Evolutionary conservation across 75 land plant genomes (phyloP).

Genomic region (Larix kaempferi): DNA sequence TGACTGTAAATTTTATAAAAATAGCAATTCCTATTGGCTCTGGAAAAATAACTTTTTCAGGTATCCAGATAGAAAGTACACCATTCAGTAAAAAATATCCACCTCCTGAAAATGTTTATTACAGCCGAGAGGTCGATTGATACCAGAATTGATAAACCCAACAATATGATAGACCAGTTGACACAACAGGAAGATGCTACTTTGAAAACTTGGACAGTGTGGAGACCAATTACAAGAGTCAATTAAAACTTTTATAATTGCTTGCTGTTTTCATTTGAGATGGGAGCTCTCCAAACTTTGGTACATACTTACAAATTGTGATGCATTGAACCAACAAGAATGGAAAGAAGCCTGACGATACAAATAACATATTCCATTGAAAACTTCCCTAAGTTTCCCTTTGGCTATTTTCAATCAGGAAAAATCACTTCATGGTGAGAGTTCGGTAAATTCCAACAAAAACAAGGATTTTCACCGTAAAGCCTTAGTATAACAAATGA

Average conservation of each 20-base stretch:
- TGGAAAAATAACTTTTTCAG: too few relatives aligned
- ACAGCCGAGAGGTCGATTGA: too few relatives aligned
- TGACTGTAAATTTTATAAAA: too few relatives aligned
- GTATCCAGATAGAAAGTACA: too few relatives aligned
- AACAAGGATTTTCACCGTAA: background rate
- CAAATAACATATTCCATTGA: background rate
- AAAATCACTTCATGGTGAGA: background rate
- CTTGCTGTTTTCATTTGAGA: background rate
- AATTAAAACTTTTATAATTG: background rate
- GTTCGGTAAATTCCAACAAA: background rate
- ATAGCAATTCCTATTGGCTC: too few relatives aligned
- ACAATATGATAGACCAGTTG: background rate
- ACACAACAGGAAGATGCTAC: background rate
- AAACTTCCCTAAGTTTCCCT: background rate
- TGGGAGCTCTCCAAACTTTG: background rate
- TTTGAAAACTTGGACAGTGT: background rate
- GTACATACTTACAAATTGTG: background rate
- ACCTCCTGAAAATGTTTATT: too few relatives aligned
- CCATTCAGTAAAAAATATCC: too few relatives aligned
- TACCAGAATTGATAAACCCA: too few relatives aligned
- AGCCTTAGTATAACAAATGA: too few relatives aligned
- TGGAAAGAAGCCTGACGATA: background rate
- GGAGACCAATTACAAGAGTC: background rate
- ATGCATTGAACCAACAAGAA: background rate
- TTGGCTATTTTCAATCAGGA: background rate